Evolutionary conservation across 495 filamentous ascomycete species (phyloP), one percentile per base, ranked within the genome.

Genomic region (Amphirosellinia nigrospora): DNA sequence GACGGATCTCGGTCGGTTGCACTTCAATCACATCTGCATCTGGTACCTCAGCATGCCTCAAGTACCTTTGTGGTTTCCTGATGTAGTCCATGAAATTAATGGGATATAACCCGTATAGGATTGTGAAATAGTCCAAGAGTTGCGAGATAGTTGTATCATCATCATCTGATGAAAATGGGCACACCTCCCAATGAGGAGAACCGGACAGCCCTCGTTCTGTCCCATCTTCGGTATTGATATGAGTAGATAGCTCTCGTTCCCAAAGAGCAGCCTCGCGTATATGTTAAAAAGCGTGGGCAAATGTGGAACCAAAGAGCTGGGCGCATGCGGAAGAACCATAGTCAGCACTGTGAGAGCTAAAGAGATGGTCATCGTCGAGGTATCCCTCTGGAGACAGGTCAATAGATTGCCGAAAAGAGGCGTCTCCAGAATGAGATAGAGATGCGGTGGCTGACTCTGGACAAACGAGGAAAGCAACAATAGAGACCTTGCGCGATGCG

Each of bases 11-110:
- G 34, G 84, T 86, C 43, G 90, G 89, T 68, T 92, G 88, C 10
- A 93, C 84, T 72, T 93, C 91, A 52, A 93, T 83, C 52, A 90
- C 89, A 34, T 93, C 88, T 26, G 86, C 85, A 61, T 87, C 88
- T 43, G 86, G 77, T 66, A 87, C 87, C 56, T 89, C 82, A 8
- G 86, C 85, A 72, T 89, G 86, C 46, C 90, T 87, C 2, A 94
- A 79, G 69, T 89, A 93, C 73, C 88, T 86, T 43, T 91, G 86
- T 3, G 91, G 91, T 72, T 94, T 93, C 30, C 91, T 84, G 55
- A 94, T 90, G 79, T 92, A 94, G 71, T 87, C 87, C 82, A 90
- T 86, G 75, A 94, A 90, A 74, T 93, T 93, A 69, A 92, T 86
- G n/a, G 91, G 91, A 70, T 93, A 94, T 10, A 94, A 81, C 15